These are phyloP conservation scores for Micractinium sp. DNA, from an alignment of 139 green algal species.

Conservation along the genomic window DNA sequence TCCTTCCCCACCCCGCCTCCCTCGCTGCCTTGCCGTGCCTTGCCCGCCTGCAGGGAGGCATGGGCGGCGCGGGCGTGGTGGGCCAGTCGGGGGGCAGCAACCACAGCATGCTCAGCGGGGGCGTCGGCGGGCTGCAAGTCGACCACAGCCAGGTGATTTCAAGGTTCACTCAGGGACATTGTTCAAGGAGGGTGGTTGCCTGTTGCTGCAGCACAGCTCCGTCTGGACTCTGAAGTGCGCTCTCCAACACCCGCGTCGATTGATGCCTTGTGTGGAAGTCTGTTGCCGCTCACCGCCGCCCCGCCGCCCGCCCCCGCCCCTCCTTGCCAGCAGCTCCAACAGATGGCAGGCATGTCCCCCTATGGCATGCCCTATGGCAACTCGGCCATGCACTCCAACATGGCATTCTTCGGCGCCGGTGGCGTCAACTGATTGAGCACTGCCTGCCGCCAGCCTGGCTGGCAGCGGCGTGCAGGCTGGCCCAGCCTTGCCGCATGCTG, in stretches of 20 bases:
- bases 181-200: neutral
- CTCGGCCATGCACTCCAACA: slow-evolving; percentile 9
- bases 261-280: neutral
- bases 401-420: slow-evolving; percentile 15
- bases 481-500: too few species aligned
- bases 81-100: neutral
- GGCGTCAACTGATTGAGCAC: neutral
- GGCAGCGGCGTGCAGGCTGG: too few species aligned
- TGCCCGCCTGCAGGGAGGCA: neutral
- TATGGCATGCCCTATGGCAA: slow-evolving; percentile 22
- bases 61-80: slow-evolving; percentile 3
- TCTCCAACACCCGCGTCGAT: too few species aligned
- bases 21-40: too few species aligned
- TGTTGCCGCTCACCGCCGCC: neutral
- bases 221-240: too few species aligned
- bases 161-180: neutral
- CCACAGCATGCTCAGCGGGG: neutral
- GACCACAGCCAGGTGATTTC: neutral
- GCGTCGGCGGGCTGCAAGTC: neutral
- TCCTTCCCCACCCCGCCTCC: too few species aligned
- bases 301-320: neutral
- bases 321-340: slow-evolving; percentile 2
- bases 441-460: too few species aligned
- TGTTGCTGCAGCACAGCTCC: neutral
- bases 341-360: slow-evolving; percentile 9